Conservation (phyloP, 73 alveolate genomes). For the Durusdinium trenchii region DNA sequence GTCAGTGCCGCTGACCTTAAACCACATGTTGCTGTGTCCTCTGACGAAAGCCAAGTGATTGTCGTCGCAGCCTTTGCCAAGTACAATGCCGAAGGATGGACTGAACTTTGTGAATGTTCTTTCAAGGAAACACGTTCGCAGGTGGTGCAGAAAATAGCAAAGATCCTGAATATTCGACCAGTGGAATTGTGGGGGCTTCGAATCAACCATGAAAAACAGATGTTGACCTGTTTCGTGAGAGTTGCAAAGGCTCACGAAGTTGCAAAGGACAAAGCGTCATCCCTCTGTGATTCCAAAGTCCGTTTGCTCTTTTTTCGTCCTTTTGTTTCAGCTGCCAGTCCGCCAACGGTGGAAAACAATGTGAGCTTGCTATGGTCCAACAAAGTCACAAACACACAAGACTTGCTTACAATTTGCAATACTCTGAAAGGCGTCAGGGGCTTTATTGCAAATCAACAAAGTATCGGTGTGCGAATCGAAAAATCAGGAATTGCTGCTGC, state of each 20-base stretch:
- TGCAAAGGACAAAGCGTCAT: background rate
- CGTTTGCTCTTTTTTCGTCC: background rate
- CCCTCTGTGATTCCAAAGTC: background rate
- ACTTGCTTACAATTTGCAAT: background rate
- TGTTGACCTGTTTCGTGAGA: no score
- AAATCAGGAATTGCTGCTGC: background rate
- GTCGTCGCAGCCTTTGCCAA: background rate
- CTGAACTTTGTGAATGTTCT: background rate
- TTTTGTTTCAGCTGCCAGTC: background rate
- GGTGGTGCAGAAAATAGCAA: background rate
- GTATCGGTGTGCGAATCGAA: background rate
- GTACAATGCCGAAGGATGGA: background rate
- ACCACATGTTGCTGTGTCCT: background rate
- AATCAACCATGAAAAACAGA: background rate
- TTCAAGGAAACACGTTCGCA: background rate
- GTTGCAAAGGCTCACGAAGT: background rate
- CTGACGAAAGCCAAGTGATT: background rate
- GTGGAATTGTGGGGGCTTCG: background rate
- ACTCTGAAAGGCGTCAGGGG: background rate
- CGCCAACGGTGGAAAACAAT: background rate
- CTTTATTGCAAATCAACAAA: background rate
- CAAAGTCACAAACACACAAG: background rate
- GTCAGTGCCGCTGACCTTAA: background rate
- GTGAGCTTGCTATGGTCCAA: background rate
- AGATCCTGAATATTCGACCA: background rate